A percentile compares a stretch with the other conserved stretches of the same genome.
Conservation (phyloP, 78 protist genomes). For the Ministeria vibrans region DNA sequence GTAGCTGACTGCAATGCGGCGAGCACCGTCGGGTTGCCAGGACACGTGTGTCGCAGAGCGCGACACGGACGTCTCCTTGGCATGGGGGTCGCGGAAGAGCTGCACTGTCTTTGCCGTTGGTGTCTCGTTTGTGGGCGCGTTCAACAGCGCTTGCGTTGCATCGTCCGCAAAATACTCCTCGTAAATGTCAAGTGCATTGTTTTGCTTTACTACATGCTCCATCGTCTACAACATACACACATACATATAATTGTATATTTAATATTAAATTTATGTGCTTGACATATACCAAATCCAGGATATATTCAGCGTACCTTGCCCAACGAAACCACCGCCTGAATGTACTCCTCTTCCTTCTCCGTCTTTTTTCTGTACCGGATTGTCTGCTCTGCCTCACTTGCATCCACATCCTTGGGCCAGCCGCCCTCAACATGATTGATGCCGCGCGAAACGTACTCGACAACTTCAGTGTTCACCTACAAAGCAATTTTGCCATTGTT, state of each 20-base stretch:
- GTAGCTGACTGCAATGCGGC: slow-evolving; percentile 66
- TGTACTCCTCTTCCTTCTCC: slow-evolving; percentile 43
- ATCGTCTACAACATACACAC: slow-evolving; percentile 1
- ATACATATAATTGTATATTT: neutral
- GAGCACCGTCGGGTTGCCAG: slow-evolving; percentile 59
- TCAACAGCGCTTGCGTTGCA: too few relatives aligned
- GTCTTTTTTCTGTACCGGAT: slow-evolving; percentile 38
- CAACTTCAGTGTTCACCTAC: slow-evolving; percentile 52
- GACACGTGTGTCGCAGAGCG: slow-evolving; percentile 29
- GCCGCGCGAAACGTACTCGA: slow-evolving; percentile 7
- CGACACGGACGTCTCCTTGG: neutral
- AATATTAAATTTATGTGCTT: neutral
- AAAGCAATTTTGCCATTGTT: neutral
- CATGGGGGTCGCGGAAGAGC: too few relatives aligned
- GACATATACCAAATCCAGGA: too few relatives aligned
- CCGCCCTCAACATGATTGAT: slow-evolving; percentile 68
- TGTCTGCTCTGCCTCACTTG: slow-evolving; percentile 29
- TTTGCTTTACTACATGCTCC: slow-evolving; percentile 37
- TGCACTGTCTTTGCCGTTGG: slow-evolving; percentile 57
- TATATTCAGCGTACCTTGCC: slow-evolving; percentile 19
- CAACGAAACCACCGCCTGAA: neutral
- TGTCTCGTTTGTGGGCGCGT: slow-evolving; percentile 45
- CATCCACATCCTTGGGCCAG: slow-evolving; percentile 65
- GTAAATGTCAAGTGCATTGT: slow-evolving; percentile 66
- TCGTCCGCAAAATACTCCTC: slow-evolving; percentile 46